Percentiles rank a stretch among this genome's conserved stretches.
phyloP scores from a whole-genome alignment of 768 basidiomycete species.

The Ramaria sp. region DNA sequence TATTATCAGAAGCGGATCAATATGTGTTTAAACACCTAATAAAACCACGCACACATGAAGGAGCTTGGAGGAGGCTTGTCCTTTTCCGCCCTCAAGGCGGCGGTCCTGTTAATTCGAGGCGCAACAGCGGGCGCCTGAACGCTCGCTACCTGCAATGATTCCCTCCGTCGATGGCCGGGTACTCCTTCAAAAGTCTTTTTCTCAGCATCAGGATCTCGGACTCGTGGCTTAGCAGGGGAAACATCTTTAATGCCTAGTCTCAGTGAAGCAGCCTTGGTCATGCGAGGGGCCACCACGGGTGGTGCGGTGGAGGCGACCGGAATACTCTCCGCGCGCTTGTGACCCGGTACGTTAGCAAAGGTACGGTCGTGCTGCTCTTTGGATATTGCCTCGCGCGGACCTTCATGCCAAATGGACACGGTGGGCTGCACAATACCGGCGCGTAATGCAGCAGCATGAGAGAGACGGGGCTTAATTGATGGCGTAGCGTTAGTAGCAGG shows the following conservation, averaged over 20 bases:
- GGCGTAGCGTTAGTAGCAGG: conserved; percentile 52
- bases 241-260: conserved; percentile 20
- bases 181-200: conserved; percentile 23
- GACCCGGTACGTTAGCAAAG: conserved; percentile 73
- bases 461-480: conserved; percentile 67
- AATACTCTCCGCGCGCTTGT: conserved; percentile 62
- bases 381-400: conserved; percentile 41
- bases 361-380: conserved; percentile 53
- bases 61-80: conserved; percentile 39
- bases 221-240: conserved; percentile 2
- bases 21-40: background rate
- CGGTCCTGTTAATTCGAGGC: conserved; percentile 14
- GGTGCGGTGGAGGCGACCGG: conserved; percentile 65
- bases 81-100: conserved; percentile 22
- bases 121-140: conserved; percentile 14
- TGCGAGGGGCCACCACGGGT: conserved; percentile 57
- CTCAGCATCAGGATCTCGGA: conserved; percentile 17
- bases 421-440: conserved; percentile 35
- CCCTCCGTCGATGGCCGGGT: conserved; percentile 17
- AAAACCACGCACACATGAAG: conserved; percentile 50
- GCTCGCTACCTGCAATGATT: conserved; percentile 15
- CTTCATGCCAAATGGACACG: conserved; percentile 29
- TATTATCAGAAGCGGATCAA: background rate
- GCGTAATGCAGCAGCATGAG: conserved; percentile 63
- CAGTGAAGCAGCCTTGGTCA: conserved; percentile 67